Percentiles rank a stretch among this genome's conserved stretches.
phyloP scores from a whole-genome alignment of 352 stramenopile species.

The Phytophthora pini region DNA sequence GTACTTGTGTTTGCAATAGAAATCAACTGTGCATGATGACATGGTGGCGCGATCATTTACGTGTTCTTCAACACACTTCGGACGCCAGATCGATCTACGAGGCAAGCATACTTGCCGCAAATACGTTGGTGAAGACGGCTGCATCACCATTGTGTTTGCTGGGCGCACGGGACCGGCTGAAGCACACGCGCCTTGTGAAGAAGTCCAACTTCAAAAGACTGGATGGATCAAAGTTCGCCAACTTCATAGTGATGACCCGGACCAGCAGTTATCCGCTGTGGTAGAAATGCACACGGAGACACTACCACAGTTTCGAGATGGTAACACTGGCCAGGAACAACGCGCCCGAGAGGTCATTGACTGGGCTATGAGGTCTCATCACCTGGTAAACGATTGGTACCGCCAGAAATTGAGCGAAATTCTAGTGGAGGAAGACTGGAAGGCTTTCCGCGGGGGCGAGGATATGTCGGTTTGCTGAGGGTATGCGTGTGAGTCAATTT shows the following conservation, averaged over 20 bases:
- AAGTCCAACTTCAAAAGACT: constrained; percentile 30
- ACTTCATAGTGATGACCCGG: neutral
- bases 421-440: constrained; percentile 37
- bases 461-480: constrained; percentile 7
- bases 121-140: constrained; percentile 25
- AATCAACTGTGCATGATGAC: constrained; percentile 8
- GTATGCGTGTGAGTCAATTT: neutral
- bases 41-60: constrained; percentile 20
- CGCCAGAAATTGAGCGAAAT: constrained; percentile 25
- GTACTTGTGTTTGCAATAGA: constrained; percentile 1
- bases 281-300: constrained; percentile 27
- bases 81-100: constrained; percentile 6
- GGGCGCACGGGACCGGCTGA: constrained; percentile 5
- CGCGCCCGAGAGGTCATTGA: constrained; percentile 20
- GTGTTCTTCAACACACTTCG: constrained; percentile 19
- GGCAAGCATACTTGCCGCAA: constrained; percentile 30
- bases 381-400: constrained; percentile 24
- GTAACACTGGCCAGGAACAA: constrained; percentile 3
- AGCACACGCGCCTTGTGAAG: neutral
- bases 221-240: constrained; percentile 34
- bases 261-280: constrained; percentile 7
- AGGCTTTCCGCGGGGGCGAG: constrained; percentile 9
- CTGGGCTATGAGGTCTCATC: constrained; percentile 11
- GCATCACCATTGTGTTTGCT: constrained; percentile 29
- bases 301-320: constrained; percentile 22